Conservation (phyloP, 2,329 filamentous ascomycete genomes). For the Botrytis byssoidea region DNA sequence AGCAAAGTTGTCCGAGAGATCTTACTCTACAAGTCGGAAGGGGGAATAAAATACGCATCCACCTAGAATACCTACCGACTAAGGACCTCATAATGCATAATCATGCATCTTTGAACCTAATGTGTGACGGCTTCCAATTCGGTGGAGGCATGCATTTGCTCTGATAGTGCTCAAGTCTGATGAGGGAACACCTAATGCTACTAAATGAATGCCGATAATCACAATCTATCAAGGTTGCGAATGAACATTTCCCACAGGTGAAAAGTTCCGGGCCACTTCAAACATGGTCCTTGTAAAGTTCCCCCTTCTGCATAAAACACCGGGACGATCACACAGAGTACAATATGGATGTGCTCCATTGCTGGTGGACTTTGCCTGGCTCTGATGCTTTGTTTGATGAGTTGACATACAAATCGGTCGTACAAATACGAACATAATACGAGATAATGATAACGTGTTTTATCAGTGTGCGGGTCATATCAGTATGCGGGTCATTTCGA, state of each 20-base stretch:
- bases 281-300: background rate
- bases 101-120: background rate
- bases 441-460: too few relatives aligned
- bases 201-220: background rate
- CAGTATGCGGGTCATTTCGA: too few relatives aligned
- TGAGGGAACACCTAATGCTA: background rate
- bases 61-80: background rate
- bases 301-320: background rate
- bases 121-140: background rate
- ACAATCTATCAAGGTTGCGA: background rate
- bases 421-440: background rate
- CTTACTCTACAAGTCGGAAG: background rate
- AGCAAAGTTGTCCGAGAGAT: background rate
- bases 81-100: background rate
- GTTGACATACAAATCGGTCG: background rate
- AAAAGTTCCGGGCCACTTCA: background rate
- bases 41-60: background rate
- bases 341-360: background rate
- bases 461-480: too few relatives aligned
- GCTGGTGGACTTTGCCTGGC: background rate
- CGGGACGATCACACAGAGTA: background rate
- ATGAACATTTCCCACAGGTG: background rate
- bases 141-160: background rate
- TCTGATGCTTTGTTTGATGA: background rate
- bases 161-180: background rate